Base-by-base conservation (phyloP, 257 asterid genomes). In the Gynochthodes officinalis region DNA sequence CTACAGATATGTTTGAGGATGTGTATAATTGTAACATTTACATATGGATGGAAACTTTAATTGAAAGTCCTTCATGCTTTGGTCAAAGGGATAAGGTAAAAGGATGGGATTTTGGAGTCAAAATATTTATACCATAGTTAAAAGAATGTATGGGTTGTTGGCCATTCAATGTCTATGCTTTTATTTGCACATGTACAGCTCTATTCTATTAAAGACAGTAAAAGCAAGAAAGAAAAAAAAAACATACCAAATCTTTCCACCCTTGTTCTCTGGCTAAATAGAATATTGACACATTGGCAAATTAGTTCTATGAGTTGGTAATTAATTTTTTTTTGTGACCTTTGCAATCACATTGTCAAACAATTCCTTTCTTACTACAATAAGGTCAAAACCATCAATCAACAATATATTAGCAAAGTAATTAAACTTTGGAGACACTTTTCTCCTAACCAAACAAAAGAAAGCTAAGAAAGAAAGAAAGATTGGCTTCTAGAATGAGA, bases 71-170 rank as follows among this genome's bases (percentile, higher is more conserved):
- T 70, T 30, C 35, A 70, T 23, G 6, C 63, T 40, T 33, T 54
- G 74, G 65, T 54, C 74, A 70, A 54, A 53, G 19, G 50, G 49
- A 53, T 4, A 21, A 54, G 65, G 74, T 23, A 39, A 69, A 69
- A 28, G 14, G 40, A 16, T 14, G 0, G 30, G 18, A 48, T 19
- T 35, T 52, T 33, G 46, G 19, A 67, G 48, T 55, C 78, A 66
- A 66, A 40, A 43, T 19, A 33, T 74, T 73, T 49, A 67, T 60
- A 42, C 60, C 73, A 28, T 65, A 16, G 60, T 25, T 64, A 76
- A 58, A 28, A 49, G 75, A 64, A 66, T 58, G 75, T 46, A 39
- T 33, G 61, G 64, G 72, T 73, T 64, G 60, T 67, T 74, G 69
- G 73, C 3, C 54, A 67, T 74, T 74, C 57, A 67, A 66, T 66